phyloP scores from a whole-genome alignment of 768 basidiomycete species.

The Rhodotorula sphaerocarpa region DNA sequence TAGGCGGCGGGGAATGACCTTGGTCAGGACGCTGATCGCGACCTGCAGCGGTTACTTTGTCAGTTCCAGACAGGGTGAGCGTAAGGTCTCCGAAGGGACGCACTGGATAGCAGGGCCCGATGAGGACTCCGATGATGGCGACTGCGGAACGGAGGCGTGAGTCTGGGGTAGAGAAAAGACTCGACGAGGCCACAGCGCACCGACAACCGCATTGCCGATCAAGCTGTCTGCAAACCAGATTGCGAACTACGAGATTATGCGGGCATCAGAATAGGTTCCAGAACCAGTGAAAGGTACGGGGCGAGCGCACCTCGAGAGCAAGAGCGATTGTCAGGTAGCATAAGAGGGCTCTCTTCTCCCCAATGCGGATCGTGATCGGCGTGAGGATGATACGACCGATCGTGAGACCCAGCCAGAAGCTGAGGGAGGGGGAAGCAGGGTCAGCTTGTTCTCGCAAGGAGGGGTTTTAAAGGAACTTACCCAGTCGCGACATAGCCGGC shows the following conservation, averaged over 20 bases:
- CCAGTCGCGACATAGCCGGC: constrained; percentile 26
- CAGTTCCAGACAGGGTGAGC: background rate
- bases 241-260: constrained; percentile 15
- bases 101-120: background rate
- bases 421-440: no score
- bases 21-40: background rate
- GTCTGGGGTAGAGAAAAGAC: background rate
- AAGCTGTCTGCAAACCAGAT: constrained; percentile 27
- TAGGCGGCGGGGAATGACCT: constrained; percentile 10
- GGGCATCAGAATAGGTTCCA: no score
- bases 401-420: constrained; percentile 14
- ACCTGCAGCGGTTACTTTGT: no score
- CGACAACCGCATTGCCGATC: constrained; percentile 22
- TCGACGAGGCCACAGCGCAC: background rate
- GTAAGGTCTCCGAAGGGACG: background rate
- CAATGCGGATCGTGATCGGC: constrained; percentile 6
- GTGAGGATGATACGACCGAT: constrained; percentile 11
- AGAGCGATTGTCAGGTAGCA: constrained; percentile 7
- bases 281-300: no score
- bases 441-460: no score
- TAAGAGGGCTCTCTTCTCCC: constrained; percentile 14
- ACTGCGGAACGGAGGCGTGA: background rate
- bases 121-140: constrained; percentile 11
- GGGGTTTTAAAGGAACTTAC: no score
- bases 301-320: constrained; percentile 5